These are phyloP conservation scores for Pestalotiopsis sp. DNA, from an alignment of 2,329 filamentous ascomycete genomes.

Conservation along the genomic window DNA sequence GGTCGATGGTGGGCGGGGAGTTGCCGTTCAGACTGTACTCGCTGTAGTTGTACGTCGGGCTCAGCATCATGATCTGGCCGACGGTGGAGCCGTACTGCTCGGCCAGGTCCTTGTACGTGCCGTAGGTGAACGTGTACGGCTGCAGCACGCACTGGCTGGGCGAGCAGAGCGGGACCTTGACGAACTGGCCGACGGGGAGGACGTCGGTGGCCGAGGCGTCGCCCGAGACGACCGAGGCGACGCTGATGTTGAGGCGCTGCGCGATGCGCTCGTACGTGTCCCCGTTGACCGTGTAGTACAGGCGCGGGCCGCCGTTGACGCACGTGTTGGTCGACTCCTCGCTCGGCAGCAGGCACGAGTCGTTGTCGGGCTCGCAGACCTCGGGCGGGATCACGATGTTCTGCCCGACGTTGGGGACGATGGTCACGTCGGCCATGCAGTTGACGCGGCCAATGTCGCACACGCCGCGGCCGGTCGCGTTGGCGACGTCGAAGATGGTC, in stretches of 20 bases:
- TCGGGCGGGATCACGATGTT: not conserved
- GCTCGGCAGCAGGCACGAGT: not conserved
- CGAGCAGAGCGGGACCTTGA: not conserved
- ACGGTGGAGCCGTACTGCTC: not conserved
- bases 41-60: constrained; percentile 2
- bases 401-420: not conserved
- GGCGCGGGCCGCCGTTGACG: not conserved
- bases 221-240: not conserved
- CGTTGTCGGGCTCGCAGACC: not conserved
- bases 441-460: constrained; percentile 4
- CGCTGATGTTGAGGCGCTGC: not conserved
- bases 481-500: constrained; percentile 2
- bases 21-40: not conserved
- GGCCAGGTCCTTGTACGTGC: not conserved
- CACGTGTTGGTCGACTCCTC: not conserved
- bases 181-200: not conserved
- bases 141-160: constrained; percentile 2
- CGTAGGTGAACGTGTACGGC: not conserved
- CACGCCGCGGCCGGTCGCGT: not conserved
- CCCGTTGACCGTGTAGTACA: not conserved
- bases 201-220: not conserved
- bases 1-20: not conserved
- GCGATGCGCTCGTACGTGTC: constrained; percentile 1
- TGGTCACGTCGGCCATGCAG: constrained; percentile 9
- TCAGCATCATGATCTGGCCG: constrained; percentile 1